Evolutionary conservation across 1,284 basidiomycete genomes (phyloP).

Genomic region (Flammula alnicola): DNA sequence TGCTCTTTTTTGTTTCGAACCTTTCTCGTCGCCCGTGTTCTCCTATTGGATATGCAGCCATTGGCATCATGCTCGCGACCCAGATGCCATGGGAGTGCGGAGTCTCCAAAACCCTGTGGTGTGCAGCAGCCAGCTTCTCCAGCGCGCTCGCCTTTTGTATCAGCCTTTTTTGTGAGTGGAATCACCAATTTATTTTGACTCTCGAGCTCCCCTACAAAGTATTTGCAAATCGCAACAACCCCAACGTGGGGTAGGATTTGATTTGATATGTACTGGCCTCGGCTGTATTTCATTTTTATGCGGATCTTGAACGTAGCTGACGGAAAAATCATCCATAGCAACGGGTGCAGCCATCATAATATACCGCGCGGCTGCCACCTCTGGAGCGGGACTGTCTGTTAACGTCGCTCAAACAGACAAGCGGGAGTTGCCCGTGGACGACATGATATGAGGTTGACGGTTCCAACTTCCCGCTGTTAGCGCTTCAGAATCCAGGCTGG

Average conservation of each 20-base stretch:
- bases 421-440: conserved; percentile 17
- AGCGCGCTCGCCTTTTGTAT: conserved; percentile 35
- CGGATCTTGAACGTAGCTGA: neutral
- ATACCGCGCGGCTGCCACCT: conserved; percentile 25
- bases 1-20: neutral
- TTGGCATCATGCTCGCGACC: conserved; percentile 35
- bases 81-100: conserved; percentile 34
- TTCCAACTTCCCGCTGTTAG: too few species aligned
- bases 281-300: neutral
- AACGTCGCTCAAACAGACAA: conserved; percentile 34
- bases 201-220: neutral
- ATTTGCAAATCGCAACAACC: too few species aligned
- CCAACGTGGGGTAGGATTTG: too few species aligned
- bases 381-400: conserved; percentile 32
- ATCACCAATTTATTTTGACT: too few species aligned
- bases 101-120: conserved; percentile 33
- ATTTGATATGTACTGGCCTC: too few species aligned
- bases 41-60: conserved; percentile 18
- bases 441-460: conserved; percentile 1
- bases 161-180: conserved; percentile 31
- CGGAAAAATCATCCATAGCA: conserved; percentile 24
- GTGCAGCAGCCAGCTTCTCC: conserved; percentile 36
- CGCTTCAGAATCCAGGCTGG: too few species aligned
- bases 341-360: conserved; percentile 29
- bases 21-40: neutral